Conservation (phyloP, 2,329 filamentous ascomycete species). For the Ambrosiella beaveri region DNA sequence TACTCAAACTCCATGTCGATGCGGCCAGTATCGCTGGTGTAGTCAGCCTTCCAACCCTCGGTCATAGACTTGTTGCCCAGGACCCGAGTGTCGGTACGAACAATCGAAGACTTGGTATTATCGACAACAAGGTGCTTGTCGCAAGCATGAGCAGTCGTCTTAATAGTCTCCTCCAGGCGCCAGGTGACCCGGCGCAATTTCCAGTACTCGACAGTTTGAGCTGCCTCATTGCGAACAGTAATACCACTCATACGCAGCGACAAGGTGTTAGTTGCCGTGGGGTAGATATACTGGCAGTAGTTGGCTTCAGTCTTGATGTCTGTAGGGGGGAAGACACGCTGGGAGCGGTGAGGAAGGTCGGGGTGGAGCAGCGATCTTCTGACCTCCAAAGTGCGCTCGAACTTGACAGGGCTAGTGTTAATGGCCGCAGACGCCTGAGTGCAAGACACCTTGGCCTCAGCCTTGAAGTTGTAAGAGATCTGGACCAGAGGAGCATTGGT, state of each 20-base stretch:
- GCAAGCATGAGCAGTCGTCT: slow-evolving; percentile 65
- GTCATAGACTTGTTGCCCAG: slow-evolving; percentile 71
- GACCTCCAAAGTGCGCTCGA: slow-evolving; percentile 52
- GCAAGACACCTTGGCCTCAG: slow-evolving; percentile 43
- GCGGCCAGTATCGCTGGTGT: slow-evolving; percentile 33
- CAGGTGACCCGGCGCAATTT: slow-evolving; percentile 80
- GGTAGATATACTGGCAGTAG: slow-evolving; percentile 69
- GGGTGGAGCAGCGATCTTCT: slow-evolving; percentile 60
- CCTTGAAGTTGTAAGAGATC: slow-evolving; percentile 64
- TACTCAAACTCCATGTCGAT: slow-evolving; percentile 54
- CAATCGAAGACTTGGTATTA: slow-evolving; percentile 41
- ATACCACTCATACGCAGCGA: slow-evolving; percentile 75
- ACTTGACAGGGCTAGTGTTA: slow-evolving; percentile 30
- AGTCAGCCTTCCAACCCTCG: slow-evolving; percentile 73
- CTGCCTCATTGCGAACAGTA: slow-evolving; percentile 48
- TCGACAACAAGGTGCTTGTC: slow-evolving; percentile 39
- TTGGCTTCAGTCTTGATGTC: slow-evolving; percentile 77
- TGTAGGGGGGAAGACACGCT: slow-evolving; percentile 90
- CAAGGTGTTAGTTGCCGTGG: slow-evolving; percentile 65
- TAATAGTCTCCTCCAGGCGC: slow-evolving; percentile 78
- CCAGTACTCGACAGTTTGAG: slow-evolving; percentile 64
- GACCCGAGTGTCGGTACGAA: slow-evolving; percentile 57
- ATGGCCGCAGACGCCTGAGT: slow-evolving; percentile 33
- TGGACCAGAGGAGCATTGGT: slow-evolving; percentile 56
- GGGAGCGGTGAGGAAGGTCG: slow-evolving; percentile 68